phyloP scores from a whole-genome alignment of 257 asterid species.

The Catharanthus roseus region DNA sequence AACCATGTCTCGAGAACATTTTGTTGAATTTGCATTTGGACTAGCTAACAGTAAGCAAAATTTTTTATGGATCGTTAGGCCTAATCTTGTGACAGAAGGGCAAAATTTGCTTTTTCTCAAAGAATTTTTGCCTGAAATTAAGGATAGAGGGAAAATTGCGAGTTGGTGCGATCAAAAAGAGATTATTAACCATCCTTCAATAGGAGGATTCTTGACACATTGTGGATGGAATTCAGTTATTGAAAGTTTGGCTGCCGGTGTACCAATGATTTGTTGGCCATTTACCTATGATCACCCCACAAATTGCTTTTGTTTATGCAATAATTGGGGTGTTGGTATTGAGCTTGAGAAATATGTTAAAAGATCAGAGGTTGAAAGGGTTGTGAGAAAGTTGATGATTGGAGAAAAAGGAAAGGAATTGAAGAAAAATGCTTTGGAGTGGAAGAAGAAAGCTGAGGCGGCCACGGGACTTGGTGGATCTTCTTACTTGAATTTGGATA shows the following conservation, averaged over 20 bases:
- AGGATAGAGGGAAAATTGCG: neutral
- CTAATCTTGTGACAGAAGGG: neutral
- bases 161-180: neutral
- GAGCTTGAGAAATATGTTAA: neutral
- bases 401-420: neutral
- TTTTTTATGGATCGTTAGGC: neutral
- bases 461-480: neutral
- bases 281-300: neutral
- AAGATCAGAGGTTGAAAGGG: neutral
- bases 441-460: neutral
- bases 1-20: conserved; percentile 14
- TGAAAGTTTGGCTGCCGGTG: neutral
- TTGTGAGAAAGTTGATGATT: neutral
- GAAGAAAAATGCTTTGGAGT: neutral
- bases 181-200: neutral
- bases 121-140: neutral
- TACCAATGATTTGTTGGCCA: conserved; percentile 1
- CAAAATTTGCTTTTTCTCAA: neutral
- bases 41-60: neutral
- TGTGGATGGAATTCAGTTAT: neutral
- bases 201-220: conserved; percentile 1
- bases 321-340: neutral
- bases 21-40: conserved; percentile 12
- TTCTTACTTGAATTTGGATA: neutral
- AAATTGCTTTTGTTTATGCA: neutral